Percentiles rank a stretch among this genome's conserved stretches.
Evolutionary conservation across 148 eudicot species (phyloP).

Genomic region (Vaccinium vitisidaea): DNA sequence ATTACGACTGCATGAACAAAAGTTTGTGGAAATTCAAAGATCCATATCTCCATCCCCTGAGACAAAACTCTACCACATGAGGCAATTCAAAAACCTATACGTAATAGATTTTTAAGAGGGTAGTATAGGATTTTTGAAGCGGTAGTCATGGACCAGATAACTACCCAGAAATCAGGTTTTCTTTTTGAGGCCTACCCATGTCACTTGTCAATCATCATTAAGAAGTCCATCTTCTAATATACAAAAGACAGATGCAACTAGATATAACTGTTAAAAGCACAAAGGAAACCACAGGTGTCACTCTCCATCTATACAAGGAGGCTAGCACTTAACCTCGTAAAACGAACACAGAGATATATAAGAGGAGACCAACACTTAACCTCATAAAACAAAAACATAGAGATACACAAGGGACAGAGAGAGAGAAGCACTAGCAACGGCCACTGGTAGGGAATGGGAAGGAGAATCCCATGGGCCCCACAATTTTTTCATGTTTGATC

Average conservation of each 20-base stretch:
- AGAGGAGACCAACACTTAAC: neutral
- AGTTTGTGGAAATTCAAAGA: neutral
- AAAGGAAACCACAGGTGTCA: neutral
- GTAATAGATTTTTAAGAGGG: neutral
- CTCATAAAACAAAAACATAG: neutral
- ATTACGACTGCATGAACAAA: neutral
- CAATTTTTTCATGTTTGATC: neutral
- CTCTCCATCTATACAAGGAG: constrained; percentile 4
- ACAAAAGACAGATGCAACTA: neutral
- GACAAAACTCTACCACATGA: neutral
- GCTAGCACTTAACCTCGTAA: neutral
- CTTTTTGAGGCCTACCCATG: neutral
- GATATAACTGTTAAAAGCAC: neutral
- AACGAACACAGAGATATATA: neutral
- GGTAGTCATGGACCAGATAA: neutral
- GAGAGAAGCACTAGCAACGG: no score
- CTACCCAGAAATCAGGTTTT: neutral
- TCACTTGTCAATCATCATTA: neutral
- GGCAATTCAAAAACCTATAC: neutral
- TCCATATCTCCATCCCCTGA: neutral
- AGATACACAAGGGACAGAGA: no score
- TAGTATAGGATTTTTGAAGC: neutral
- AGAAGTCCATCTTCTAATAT: neutral
- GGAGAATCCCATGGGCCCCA: neutral
- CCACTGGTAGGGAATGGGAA: neutral